These are phyloP conservation scores for Boletus sp. DNA, from an alignment of 768 basidiomycete genomes.

Conservation along the genomic window DNA sequence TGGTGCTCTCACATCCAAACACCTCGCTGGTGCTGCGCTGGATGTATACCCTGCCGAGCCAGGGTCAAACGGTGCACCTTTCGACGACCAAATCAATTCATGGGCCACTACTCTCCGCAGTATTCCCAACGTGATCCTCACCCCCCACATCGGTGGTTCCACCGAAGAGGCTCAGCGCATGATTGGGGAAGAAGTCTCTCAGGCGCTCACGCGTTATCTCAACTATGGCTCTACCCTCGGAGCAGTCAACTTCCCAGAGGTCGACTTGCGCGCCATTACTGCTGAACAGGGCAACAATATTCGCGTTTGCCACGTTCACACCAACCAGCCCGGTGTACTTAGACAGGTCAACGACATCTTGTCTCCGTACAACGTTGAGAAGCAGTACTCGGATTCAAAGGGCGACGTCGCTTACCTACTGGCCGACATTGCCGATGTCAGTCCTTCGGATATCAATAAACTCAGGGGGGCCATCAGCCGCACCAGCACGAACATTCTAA, in stretches of 20 bases:
- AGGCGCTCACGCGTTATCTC: conserved; percentile 83
- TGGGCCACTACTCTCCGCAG: conserved; percentile 77
- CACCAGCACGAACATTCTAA: conserved; percentile 86
- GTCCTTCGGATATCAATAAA: conserved; percentile 70
- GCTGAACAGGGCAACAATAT: conserved; percentile 77
- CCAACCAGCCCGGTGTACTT: conserved; percentile 93
- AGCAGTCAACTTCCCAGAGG: conserved; percentile 98
- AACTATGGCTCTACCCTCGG: conserved; percentile 88
- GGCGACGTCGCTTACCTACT: conserved; percentile 92
- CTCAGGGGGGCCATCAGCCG: conserved; percentile 75
- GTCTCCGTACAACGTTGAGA: conserved; percentile 96
- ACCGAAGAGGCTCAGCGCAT: conserved; percentile 98
- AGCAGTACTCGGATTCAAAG: conserved; percentile 98
- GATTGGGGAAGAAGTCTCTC: conserved; percentile 94
- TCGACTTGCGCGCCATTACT: conserved; percentile 89
- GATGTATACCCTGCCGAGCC: conserved; percentile 97
- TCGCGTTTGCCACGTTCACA: conserved; percentile 93
- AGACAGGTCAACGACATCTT: conserved; percentile 92
- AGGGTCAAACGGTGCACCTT: conserved; percentile 82
- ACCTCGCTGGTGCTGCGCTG: conserved; percentile 82
- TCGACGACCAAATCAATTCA: conserved; percentile 83
- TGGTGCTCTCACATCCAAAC: conserved; percentile 74
- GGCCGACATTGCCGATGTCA: conserved; percentile 94
- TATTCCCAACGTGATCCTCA: conserved; percentile 90
- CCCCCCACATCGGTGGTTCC: conserved; percentile 98